Evolutionary conservation across 768 basidiomycete genomes (phyloP).

Genomic region (Rossbeevera mucosa): DNA sequence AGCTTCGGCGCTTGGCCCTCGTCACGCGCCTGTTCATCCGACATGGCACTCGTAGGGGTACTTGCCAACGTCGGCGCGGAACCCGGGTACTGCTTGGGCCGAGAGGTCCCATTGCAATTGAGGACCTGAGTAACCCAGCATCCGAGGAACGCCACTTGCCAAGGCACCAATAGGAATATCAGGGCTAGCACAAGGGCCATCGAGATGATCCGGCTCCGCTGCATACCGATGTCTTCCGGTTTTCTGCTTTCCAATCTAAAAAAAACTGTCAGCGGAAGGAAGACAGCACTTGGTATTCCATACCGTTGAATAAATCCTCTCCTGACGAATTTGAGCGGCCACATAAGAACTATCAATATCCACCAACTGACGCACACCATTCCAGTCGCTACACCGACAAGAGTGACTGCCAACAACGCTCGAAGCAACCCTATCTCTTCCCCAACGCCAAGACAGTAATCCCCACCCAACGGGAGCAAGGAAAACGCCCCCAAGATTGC

Average conservation of each 20-base stretch:
- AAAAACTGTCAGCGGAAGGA: background rate
- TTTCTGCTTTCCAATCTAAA: constrained; percentile 6
- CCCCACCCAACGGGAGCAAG: constrained; percentile 51
- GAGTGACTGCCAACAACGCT: constrained; percentile 48
- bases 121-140: constrained; percentile 76
- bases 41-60: constrained; percentile 26
- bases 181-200: constrained; percentile 56
- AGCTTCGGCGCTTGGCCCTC: constrained; percentile 6
- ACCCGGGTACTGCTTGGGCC: constrained; percentile 16
- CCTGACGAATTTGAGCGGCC: constrained; percentile 32
- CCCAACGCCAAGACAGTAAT: constrained; percentile 56
- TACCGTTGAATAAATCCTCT: constrained; percentile 16
- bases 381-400: constrained; percentile 59
- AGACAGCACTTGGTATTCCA: background rate
- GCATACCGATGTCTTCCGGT: constrained; percentile 36
- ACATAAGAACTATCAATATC: constrained; percentile 46
- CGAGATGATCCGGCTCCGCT: constrained; percentile 50
- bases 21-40: constrained; percentile 1
- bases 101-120: constrained; percentile 45
- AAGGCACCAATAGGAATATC: constrained; percentile 78
- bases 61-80: constrained; percentile 24
- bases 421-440: constrained; percentile 40
- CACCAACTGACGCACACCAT: constrained; percentile 61
- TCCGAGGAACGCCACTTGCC: constrained; percentile 87
- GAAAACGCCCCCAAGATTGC: constrained; percentile 42